Evolutionary conservation across 139 green algal genomes (phyloP).

Genomic region (Chlorella sp.): DNA sequence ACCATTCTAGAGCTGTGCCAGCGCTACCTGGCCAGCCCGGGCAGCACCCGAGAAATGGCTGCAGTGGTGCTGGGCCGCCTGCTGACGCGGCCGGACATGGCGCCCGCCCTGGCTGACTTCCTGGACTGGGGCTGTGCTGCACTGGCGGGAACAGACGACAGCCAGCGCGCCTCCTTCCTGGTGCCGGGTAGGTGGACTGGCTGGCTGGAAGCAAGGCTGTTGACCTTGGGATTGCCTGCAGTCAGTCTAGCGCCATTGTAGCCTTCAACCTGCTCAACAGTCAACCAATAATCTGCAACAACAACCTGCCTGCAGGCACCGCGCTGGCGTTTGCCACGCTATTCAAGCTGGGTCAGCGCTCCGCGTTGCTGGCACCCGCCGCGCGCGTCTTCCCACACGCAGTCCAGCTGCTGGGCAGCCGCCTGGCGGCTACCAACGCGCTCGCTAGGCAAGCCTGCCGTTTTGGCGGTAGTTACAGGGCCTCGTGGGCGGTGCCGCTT

Average conservation of each 20-base stretch:
- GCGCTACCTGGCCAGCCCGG: constrained; percentile 66
- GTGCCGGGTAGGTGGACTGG: constrained; percentile 69
- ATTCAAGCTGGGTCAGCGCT: constrained; percentile 78
- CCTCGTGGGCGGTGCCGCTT: too few relatives aligned
- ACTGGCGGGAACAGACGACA: constrained; percentile 37
- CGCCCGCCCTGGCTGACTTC: constrained; percentile 70
- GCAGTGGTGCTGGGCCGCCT: constrained; percentile 86
- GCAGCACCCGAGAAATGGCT: constrained; percentile 83
- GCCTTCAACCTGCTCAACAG: too few relatives aligned
- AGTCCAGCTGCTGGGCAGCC: constrained; percentile 50
- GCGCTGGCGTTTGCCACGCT: constrained; percentile 65
- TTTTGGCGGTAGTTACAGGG: too few relatives aligned
- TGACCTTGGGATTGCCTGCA: too few relatives aligned
- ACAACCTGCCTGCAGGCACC: constrained; percentile 43
- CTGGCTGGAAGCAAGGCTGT: too few relatives aligned
- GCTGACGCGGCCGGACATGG: constrained; percentile 91
- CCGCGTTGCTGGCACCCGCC: constrained; percentile 58
- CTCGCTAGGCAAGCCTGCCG: constrained; percentile 33
- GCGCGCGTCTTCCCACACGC: constrained; percentile 47
- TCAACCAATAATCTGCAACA: too few relatives aligned
- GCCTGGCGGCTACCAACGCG: constrained; percentile 43
- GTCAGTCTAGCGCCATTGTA: too few relatives aligned
- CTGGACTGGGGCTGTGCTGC: constrained; percentile 67
- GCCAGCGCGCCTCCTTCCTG: constrained; percentile 61
- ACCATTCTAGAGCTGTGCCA: constrained; percentile 78